Evolutionary conservation across 2,329 filamentous ascomycete species (phyloP).

Genomic region (Akanthomyces lecanii): DNA sequence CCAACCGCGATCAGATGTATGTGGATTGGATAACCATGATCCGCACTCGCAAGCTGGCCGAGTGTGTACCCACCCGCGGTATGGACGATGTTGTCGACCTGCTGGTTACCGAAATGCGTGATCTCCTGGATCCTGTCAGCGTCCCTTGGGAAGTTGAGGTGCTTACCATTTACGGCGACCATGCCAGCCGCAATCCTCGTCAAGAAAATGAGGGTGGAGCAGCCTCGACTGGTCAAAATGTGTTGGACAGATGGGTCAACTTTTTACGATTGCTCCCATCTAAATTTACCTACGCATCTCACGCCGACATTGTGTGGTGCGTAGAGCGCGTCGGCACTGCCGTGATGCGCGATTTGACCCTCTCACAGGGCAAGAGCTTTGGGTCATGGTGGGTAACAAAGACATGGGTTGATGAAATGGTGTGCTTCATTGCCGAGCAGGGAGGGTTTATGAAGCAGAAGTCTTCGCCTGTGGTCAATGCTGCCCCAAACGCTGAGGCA

Average conservation of each 20-base stretch:
- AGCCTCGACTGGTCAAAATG: slow-evolving; percentile 51
- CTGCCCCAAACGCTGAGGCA: slow-evolving; percentile 31
- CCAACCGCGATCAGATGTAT: slow-evolving; percentile 94
- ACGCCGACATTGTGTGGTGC: slow-evolving; percentile 70
- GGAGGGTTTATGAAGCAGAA: slow-evolving; percentile 76
- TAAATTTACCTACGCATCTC: slow-evolving; percentile 69
- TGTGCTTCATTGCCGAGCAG: slow-evolving; percentile 81
- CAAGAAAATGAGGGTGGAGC: slow-evolving; percentile 23
- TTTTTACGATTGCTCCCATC: slow-evolving; percentile 66
- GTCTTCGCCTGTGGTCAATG: slow-evolving; percentile 31
- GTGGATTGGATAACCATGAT: slow-evolving; percentile 76
- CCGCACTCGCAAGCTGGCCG: slow-evolving; percentile 57
- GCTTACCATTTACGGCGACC: slow-evolving; percentile 56
- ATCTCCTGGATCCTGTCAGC: slow-evolving; percentile 64
- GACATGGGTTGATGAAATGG: slow-evolving; percentile 93
- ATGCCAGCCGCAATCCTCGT: slow-evolving; percentile 45
- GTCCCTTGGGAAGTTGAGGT: slow-evolving; percentile 63
- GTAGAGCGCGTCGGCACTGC: slow-evolving; percentile 72
- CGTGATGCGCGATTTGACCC: slow-evolving; percentile 75
- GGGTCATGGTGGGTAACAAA: slow-evolving; percentile 95
- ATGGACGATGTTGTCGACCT: slow-evolving; percentile 65
- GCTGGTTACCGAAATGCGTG: slow-evolving; percentile 62
- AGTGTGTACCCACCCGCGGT: slow-evolving; percentile 56
- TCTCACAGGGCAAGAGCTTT: slow-evolving; percentile 73
- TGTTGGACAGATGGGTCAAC: slow-evolving; percentile 72